A percentile compares a stretch with the other conserved stretches of the same genome.
These are phyloP conservation scores for Quercus phellos DNA, from an alignment of 331 rosid species.

Conservation along the genomic window DNA sequence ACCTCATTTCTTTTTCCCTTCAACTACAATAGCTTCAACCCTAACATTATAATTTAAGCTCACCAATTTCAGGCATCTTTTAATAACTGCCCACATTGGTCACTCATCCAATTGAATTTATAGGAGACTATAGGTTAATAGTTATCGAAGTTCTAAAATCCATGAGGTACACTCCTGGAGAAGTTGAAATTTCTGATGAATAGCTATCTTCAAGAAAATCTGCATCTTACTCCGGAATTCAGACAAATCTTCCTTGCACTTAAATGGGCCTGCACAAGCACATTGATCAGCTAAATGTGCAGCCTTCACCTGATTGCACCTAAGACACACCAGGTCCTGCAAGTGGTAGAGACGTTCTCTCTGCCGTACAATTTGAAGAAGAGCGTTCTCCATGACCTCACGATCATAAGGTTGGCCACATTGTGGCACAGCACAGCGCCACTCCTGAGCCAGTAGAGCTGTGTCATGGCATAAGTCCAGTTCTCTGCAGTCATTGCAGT, in stretches of 20 bases:
- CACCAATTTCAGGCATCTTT: background rate
- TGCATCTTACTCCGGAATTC: constrained; percentile 58
- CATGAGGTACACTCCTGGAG: constrained; percentile 74
- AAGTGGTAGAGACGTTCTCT: constrained; percentile 53
- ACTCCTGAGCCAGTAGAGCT: constrained; percentile 49
- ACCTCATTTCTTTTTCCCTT: no score
- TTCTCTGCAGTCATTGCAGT: constrained; percentile 58
- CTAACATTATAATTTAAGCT: background rate
- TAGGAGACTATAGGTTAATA: background rate
- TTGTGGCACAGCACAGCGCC: constrained; percentile 82
- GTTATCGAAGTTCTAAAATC: constrained; percentile 50
- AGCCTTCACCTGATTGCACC: constrained; percentile 72
- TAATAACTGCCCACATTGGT: background rate
- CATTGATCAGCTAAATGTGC: constrained; percentile 86
- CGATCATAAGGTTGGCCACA: constrained; percentile 87
- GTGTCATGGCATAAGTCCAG: constrained; percentile 51
- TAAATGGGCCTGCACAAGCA: constrained; percentile 71
- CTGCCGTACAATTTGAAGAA: constrained; percentile 57
- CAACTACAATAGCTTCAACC: background rate
- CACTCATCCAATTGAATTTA: background rate
- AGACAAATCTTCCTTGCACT: constrained; percentile 56
- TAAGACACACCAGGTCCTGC: constrained; percentile 49
- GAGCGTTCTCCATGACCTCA: constrained; percentile 67
- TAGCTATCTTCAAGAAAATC: constrained; percentile 58
- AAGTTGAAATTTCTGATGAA: constrained; percentile 74